Evolutionary conservation across 148 eudicot species (phyloP), one percentile per base, ranked within the genome.

Genomic region (Linanthus parryae): DNA sequence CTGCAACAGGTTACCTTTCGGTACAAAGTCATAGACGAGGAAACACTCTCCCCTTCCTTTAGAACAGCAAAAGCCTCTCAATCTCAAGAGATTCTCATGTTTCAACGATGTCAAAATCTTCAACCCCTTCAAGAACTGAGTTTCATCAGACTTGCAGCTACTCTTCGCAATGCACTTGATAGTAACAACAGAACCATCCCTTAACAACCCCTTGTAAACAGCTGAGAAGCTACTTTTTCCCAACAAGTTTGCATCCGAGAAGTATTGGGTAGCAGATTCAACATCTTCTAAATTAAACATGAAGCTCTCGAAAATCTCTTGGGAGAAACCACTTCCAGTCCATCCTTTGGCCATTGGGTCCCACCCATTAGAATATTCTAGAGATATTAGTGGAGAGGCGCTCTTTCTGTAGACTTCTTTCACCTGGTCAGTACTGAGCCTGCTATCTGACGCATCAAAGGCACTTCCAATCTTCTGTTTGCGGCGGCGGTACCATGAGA

Each of bases 21-120:
- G 61, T 22, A 85, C 84, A 58, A 72, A 88, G 44, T 88, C 94
- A 57, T 84, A 88, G 21, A 88, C 63, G 22, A 88, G 78, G 59
- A 84, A 88, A 57, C 97, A 88, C 72, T 88, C 97, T 44, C 97
- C 94, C 54, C 97, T 65, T 16, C 90, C 94, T 60, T 75, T 77
- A 13, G 97, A 88, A 57, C 90, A 88, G 49, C 97, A 88, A 60
- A 88, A 77, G n/a, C 97, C 97, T 77, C 90, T 79, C 59, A 88
- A 63, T 58, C 64, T 64, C 27, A 77, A 63, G 42, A 88, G 79
- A 72, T 75, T 84, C 38, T 79, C 94, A 49, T 88, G 97, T 48
- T 77, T 82, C 68, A 88, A 54, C n/a, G 82, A 77, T 49, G 78
- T 80, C 65, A 84, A 65, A 27, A 77, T 44, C 69, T 88, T 84